A percentile compares a stretch with the other conserved stretches of the same genome.
Conservation (phyloP, 2,329 filamentous ascomycete genomes). For the Zymoseptoria crescenta region DNA sequence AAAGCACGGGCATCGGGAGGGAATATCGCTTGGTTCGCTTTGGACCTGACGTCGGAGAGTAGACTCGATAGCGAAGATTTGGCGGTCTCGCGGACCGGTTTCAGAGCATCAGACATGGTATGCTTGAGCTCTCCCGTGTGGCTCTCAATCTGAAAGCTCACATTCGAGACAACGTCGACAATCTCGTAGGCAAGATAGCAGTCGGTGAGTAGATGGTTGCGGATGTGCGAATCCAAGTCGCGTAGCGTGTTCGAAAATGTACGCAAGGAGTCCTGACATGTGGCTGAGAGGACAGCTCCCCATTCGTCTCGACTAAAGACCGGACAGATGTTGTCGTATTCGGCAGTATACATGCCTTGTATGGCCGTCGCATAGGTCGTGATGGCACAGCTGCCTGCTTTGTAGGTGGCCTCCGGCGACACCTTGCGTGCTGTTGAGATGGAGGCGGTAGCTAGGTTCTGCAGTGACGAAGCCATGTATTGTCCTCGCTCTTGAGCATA, state of each 20-base stretch:
- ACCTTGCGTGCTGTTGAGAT: slow-evolving; percentile 68
- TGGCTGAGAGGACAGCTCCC: slow-evolving; percentile 67
- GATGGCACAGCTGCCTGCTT: slow-evolving; percentile 82
- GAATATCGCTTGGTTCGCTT: slow-evolving; percentile 58
- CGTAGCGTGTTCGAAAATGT: slow-evolving; percentile 80
- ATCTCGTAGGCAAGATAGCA: slow-evolving; percentile 95
- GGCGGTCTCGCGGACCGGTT: slow-evolving; percentile 84
- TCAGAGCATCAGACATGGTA: slow-evolving; percentile 73
- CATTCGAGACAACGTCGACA: slow-evolving; percentile 74
- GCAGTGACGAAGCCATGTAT: slow-evolving; percentile 73
- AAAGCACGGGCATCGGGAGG: slow-evolving; percentile 72
- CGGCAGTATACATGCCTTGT: slow-evolving; percentile 77
- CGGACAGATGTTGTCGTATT: slow-evolving; percentile 83
- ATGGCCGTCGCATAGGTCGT: slow-evolving; percentile 80
- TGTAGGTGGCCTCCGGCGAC: slow-evolving; percentile 71
- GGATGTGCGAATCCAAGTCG: slow-evolving; percentile 85
- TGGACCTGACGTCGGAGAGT: slow-evolving; percentile 72
- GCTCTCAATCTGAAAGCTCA: slow-evolving; percentile 71
- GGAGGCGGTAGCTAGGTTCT: slow-evolving; percentile 81
- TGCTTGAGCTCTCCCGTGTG: slow-evolving; percentile 80
- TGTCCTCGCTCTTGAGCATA: slow-evolving; percentile 81
- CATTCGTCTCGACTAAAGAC: slow-evolving; percentile 84
- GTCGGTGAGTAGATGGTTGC: slow-evolving; percentile 76
- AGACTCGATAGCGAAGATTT: slow-evolving; percentile 78
- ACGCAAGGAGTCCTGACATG: slow-evolving; percentile 67